phyloP scores from a whole-genome alignment of 257 asterid species.

The Buddleja alternifolia region DNA sequence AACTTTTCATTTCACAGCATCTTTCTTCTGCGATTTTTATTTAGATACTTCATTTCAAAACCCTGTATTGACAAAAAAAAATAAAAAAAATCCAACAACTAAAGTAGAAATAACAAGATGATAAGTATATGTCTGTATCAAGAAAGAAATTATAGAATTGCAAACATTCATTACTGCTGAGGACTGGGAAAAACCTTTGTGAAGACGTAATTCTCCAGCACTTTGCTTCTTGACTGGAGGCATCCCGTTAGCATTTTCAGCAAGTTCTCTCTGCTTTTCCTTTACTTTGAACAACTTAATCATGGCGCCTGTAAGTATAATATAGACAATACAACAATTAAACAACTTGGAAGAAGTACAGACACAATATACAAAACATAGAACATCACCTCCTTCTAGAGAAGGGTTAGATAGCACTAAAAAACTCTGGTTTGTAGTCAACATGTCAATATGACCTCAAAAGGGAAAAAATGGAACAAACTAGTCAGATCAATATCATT shows the following conservation, averaged over 20 bases:
- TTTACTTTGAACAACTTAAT: conserved; percentile 91
- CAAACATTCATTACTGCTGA: conserved; percentile 10
- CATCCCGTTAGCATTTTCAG: conserved; percentile 86
- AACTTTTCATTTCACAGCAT: too few relatives aligned
- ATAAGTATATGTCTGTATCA: neutral
- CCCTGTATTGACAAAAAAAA: too few relatives aligned
- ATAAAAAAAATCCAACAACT: too few relatives aligned
- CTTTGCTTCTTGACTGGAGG: conserved; percentile 90
- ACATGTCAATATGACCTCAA: too few relatives aligned
- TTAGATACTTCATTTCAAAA: too few relatives aligned
- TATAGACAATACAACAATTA: conserved; percentile 2
- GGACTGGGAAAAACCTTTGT: conserved; percentile 47
- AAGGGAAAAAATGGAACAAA: too few relatives aligned
- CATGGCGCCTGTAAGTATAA: conserved; percentile 58
- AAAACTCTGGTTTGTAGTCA: too few relatives aligned
- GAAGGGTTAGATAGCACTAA: too few relatives aligned
- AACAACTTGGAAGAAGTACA: conserved; percentile 3
- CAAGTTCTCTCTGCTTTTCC: conserved; percentile 91
- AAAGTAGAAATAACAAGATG: neutral
- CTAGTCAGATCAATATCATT: too few relatives aligned
- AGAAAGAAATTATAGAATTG: neutral
- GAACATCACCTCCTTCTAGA: neutral
- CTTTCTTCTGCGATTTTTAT: too few relatives aligned
- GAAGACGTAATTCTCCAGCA: conserved; percentile 95
- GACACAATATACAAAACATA: neutral